phyloP scores from a whole-genome alignment of 768 basidiomycete species.

The Pulveroboletus sp. region DNA sequence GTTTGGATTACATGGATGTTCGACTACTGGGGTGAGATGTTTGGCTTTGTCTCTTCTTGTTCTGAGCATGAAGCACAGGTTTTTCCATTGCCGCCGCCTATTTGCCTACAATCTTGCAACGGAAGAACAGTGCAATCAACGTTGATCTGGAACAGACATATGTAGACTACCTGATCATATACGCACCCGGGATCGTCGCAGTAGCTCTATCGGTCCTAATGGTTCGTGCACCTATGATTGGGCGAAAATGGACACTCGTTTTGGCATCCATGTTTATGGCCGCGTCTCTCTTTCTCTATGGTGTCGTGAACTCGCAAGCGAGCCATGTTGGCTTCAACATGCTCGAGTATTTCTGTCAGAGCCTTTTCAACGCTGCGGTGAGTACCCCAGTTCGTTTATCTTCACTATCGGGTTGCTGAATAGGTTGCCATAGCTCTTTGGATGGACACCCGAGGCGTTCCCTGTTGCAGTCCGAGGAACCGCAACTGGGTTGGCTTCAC shows the following conservation, averaged over 20 bases:
- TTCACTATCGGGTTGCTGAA: background rate
- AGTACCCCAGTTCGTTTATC: background rate
- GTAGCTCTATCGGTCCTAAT: constrained; percentile 4
- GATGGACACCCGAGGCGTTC: constrained; percentile 19
- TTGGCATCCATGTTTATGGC: constrained; percentile 7
- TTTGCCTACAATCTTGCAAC: constrained; percentile 11
- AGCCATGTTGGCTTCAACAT: constrained; percentile 9
- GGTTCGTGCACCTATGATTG: constrained; percentile 11
- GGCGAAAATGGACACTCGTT: constrained; percentile 17
- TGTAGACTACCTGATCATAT: constrained; percentile 12
- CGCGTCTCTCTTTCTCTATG: constrained; percentile 8
- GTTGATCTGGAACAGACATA: constrained; percentile 7
- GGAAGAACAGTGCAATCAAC: constrained; percentile 10
- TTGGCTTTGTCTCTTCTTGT: background rate
- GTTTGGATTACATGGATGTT: constrained; percentile 17
- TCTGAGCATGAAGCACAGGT: background rate
- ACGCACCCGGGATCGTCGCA: constrained; percentile 5
- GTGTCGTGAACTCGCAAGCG: constrained; percentile 9
- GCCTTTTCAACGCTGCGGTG: constrained; percentile 8
- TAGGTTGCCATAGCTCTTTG: constrained; percentile 4
- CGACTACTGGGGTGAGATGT: constrained; percentile 7
- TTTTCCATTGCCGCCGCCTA: background rate
- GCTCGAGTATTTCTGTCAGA: constrained; percentile 10
- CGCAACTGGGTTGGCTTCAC: constrained; percentile 4
- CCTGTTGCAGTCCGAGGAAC: constrained; percentile 13